These are phyloP conservation scores for Cyclotella choctawhatcheeana DNA, from an alignment of 108 stramenopile genomes.

Conservation along the genomic window DNA sequence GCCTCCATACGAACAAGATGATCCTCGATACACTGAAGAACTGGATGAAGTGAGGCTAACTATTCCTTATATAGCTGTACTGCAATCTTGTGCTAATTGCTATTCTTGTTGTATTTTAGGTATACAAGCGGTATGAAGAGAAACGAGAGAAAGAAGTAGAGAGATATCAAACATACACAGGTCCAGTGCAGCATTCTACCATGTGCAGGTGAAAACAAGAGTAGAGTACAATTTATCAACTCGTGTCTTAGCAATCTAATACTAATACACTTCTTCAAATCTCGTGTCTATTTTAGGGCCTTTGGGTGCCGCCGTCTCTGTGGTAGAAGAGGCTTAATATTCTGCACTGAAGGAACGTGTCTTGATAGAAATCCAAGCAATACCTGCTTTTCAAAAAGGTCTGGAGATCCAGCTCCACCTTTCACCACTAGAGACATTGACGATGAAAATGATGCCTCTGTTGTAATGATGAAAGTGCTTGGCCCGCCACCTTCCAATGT, in stretches of 20 bases:
- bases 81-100: too few relatives aligned
- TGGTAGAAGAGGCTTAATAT: conserved; percentile 52
- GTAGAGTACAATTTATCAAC: background rate
- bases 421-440: conserved; percentile 52
- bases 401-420: conserved; percentile 57
- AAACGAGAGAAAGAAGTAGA: conserved; percentile 41
- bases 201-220: conserved; percentile 7
- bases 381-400: conserved; percentile 33
- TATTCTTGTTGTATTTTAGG: conserved; percentile 9
- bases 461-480: conserved; percentile 43
- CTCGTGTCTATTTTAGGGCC: too few relatives aligned
- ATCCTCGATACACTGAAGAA: conserved; percentile 34
- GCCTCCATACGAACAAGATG: conserved; percentile 49
- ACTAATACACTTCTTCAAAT: background rate
- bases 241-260: background rate
- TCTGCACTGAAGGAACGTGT: conserved; percentile 60
- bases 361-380: conserved; percentile 13
- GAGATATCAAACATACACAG: conserved; percentile 46
- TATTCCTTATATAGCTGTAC: background rate
- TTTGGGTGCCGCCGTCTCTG: conserved; percentile 56
- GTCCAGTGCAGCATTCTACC: conserved; percentile 49
- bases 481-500: conserved; percentile 59
- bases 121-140: conserved; percentile 41
- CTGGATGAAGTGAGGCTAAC: conserved; percentile 37
- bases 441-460: conserved; percentile 58